Base-by-base conservation (phyloP, 2,329 filamentous ascomycete genomes). In the Stemphylium lycopersici region DNA sequence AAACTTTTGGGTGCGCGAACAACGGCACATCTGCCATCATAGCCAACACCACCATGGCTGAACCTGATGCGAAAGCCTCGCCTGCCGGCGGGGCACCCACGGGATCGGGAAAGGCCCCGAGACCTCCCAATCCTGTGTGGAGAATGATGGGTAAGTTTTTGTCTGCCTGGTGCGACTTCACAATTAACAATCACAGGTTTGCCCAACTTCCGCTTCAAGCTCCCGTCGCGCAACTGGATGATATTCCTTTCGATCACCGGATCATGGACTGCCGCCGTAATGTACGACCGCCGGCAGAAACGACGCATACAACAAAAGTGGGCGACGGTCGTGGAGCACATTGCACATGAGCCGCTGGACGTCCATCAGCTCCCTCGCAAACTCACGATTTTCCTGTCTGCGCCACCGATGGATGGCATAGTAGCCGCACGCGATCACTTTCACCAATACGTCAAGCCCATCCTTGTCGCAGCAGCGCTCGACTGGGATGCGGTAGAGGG, bases 401-500 rank as follows among this genome's bases (percentile, higher is more conserved):
- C 90, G 3, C 93, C 95, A 5, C 95, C 95, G 0, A 91, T 89
- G 11, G 93, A 98, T 76, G 89, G 91, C 4, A 79, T 98, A 48
- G 85, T 92, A 52, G 78, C 85, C 37, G 90, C 93, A n/a, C 89
- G 96, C 67, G 92, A 98, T 65, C 93, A 98, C 77, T 99, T 96
- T 76, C 88, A 92, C 69, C 91, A 96, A 74, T 99, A 97, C 72
- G 85, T 97, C 38, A 98, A 98, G 80, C 95, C 95, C 1, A 84
- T 99, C 22, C 79, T 99, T 34, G 90, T 95, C 3, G 89, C 91
- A 2, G 93, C 91, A 1, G 93, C 93, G 0, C 79, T 98, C 70
- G 95, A 99, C 74, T 98, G 96, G 87, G 93, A 97, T 68, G 96
- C 97, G 52, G 85, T 98, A 5, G 93, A 98, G 77, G 95, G 93